phyloP scores from a whole-genome alignment of 495 filamentous ascomycete species.

The Neurospora terricola region DNA sequence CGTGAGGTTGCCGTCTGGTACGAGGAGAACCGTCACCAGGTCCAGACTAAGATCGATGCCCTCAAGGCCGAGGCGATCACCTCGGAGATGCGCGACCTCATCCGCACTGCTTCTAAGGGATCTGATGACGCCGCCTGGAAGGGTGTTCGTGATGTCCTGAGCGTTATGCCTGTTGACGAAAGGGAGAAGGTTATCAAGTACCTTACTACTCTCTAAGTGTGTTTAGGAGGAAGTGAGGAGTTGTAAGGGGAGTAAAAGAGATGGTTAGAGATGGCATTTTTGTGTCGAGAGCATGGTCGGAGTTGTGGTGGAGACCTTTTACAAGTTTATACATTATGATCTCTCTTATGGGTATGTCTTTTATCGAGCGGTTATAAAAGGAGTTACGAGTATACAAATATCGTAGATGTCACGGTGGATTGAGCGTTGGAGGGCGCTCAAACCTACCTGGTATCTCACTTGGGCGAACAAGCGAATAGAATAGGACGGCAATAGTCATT shows the following conservation, averaged over 20 bases:
- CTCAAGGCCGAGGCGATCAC: constrained; percentile 70
- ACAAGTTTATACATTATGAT: background rate
- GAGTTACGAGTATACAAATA: background rate
- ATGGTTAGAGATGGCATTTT: background rate
- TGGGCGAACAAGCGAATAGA: background rate
- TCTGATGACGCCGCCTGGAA: constrained; percentile 65
- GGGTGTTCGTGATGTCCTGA: constrained; percentile 76
- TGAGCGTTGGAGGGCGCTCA: background rate
- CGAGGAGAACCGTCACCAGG: constrained; percentile 81
- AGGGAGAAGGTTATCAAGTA: constrained; percentile 76
- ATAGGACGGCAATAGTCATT: background rate
- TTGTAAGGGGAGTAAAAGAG: background rate
- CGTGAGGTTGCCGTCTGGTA: constrained; percentile 88
- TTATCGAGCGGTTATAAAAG: background rate
- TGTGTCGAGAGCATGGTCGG: background rate
- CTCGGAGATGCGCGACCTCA: constrained; percentile 64
- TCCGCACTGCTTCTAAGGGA: constrained; percentile 37
- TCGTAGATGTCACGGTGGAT: background rate
- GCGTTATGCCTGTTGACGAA: constrained; percentile 78
- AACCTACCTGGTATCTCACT: background rate
- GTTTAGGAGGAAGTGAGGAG: background rate
- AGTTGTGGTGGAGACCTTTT: background rate
- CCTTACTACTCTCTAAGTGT: constrained; percentile 22
- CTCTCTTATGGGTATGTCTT: background rate
- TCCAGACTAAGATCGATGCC: constrained; percentile 68